Conservation (phyloP, 352 stramenopile genomes). For the Pythium coloratum region DNA sequence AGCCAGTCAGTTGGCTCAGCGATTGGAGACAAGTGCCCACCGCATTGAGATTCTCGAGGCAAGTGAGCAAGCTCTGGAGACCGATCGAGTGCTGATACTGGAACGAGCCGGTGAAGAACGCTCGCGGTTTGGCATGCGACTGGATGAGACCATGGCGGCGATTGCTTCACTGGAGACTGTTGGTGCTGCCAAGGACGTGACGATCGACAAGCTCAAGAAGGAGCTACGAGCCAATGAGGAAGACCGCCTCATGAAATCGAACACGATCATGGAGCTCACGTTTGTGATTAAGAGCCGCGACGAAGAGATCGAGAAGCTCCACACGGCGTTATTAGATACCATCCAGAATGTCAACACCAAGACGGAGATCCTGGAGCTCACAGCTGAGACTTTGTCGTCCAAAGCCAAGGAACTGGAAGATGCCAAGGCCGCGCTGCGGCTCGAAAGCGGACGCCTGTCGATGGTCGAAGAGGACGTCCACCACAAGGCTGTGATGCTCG, state of each 20-base stretch:
- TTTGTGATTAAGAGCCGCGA: conserved; percentile 75
- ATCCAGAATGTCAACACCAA: conserved; percentile 58
- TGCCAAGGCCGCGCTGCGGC: conserved; percentile 45
- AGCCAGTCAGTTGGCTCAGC: conserved; percentile 16
- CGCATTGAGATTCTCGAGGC: conserved; percentile 31
- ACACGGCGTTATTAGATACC: conserved; percentile 47
- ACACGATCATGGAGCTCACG: conserved; percentile 70
- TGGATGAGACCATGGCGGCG: conserved; percentile 45
- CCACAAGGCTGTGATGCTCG: conserved; percentile 57
- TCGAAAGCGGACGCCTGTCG: conserved; percentile 54
- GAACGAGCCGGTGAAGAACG: conserved; percentile 10
- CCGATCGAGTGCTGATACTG: not conserved
- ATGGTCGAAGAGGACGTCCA: conserved; percentile 65
- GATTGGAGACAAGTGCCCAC: conserved; percentile 28
- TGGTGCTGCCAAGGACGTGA: conserved; percentile 28
- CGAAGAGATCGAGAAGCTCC: conserved; percentile 64
- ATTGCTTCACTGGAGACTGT: conserved; percentile 2
- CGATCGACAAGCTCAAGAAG: conserved; percentile 33
- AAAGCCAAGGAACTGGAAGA: conserved; percentile 68
- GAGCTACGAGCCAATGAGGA: conserved; percentile 39
- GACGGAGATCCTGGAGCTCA: conserved; percentile 68
- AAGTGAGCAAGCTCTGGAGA: conserved; percentile 9
- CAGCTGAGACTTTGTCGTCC: conserved; percentile 51
- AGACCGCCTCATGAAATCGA: conserved; percentile 51
- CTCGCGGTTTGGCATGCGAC: conserved; percentile 18